phyloP scores from a whole-genome alignment of 2,329 filamentous ascomycete genomes.

The Exophiala bonariae region DNA sequence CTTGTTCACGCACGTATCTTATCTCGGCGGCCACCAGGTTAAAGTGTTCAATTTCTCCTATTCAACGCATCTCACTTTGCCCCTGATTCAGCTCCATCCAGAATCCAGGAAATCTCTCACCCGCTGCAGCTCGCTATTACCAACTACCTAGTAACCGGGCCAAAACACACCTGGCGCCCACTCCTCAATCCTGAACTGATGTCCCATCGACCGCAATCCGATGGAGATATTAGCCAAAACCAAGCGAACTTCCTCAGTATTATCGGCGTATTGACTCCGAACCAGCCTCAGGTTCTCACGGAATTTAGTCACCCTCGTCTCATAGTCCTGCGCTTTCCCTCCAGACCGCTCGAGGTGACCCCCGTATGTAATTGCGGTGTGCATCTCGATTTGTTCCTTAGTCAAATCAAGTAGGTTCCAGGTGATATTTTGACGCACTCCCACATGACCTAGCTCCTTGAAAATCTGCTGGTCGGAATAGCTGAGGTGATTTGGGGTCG shows the following conservation, averaged over 20 bases:
- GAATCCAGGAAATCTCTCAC: too few relatives aligned
- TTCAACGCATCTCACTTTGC: too few relatives aligned
- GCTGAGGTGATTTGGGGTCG: conserved; percentile 9
- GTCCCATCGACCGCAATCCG: conserved; percentile 8
- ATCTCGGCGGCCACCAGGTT: too few relatives aligned
- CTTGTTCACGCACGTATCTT: too few relatives aligned
- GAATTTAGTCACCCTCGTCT: conserved; percentile 1
- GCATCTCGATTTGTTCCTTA: conserved; percentile 15
- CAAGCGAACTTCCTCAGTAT: conserved; percentile 10
- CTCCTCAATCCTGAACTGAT: background rate
- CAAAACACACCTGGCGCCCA: too few relatives aligned
- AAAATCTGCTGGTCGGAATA: conserved; percentile 15
- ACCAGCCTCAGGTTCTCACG: conserved; percentile 7
- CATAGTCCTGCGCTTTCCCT: conserved; percentile 8
- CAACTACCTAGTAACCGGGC: too few relatives aligned
- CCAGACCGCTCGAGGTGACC: conserved; percentile 16
- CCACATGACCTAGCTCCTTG: conserved; percentile 1
- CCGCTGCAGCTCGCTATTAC: too few relatives aligned
- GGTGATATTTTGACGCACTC: conserved; percentile 8
- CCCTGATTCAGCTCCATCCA: too few relatives aligned
- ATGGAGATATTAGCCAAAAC: conserved; percentile 5
- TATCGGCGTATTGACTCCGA: conserved; percentile 5
- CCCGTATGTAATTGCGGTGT: conserved; percentile 16
- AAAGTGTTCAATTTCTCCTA: too few relatives aligned
- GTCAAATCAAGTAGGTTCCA: conserved; percentile 5